phyloP scores from a whole-genome alignment of 495 filamentous ascomycete species.

The Lasiosphaeriaceae sp. region DNA sequence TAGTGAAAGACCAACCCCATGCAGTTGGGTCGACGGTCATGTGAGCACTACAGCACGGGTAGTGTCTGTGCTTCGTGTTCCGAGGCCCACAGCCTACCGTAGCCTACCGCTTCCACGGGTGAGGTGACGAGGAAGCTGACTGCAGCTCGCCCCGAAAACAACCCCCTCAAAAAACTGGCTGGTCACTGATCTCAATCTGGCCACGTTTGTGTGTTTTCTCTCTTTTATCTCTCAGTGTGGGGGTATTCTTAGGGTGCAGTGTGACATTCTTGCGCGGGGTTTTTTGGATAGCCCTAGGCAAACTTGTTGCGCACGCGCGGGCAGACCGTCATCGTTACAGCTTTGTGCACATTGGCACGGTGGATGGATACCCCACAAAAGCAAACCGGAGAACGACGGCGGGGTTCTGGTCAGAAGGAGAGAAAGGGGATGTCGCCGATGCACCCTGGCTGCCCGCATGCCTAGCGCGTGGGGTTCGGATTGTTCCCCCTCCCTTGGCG shows the following conservation, averaged over 20 bases:
- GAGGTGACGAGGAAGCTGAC: not conserved
- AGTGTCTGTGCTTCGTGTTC: constrained; percentile 1
- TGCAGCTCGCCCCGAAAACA: not conserved
- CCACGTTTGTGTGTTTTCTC: not conserved
- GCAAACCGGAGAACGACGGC: not conserved
- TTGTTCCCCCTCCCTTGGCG: not conserved
- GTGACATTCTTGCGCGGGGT: not conserved
- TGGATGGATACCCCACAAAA: not conserved
- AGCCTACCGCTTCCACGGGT: not conserved
- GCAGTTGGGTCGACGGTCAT: not conserved
- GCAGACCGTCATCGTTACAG: not conserved
- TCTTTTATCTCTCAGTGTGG: not conserved
- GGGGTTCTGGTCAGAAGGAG: not conserved
- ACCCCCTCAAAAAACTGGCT: not conserved
- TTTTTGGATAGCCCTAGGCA: not conserved
- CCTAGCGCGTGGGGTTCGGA: constrained; percentile 2
- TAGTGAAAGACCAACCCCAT: not conserved
- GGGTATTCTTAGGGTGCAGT: not conserved
- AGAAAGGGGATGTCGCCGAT: not conserved
- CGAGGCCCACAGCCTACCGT: not conserved
- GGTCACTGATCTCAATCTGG: not conserved
- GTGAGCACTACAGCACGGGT: not conserved
- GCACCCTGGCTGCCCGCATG: not conserved
- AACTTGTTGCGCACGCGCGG: not conserved
- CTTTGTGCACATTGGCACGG: not conserved